Evolutionary conservation across 306 rosid species (phyloP), one percentile per base, ranked within the genome.

Genomic region (Hylodesmum podocarpum): DNA sequence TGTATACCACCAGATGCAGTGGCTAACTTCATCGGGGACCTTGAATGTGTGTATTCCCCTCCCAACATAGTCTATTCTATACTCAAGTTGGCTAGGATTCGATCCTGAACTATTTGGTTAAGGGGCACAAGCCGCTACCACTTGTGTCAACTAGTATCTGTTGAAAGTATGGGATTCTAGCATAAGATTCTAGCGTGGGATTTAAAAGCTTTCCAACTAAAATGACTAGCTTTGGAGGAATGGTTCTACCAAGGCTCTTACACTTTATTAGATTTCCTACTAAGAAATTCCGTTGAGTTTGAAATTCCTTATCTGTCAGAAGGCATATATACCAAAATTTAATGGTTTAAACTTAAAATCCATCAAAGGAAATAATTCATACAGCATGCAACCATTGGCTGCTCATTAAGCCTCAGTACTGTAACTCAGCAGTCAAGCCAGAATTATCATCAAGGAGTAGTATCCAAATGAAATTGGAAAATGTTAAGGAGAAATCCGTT

Each of bases 281-380:
- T 27, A 25, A 11, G 64, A 46, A 70, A 44, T 58, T 78, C 5
- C 57, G 44, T 33, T 49, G 50, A 78, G 29, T 69, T 78, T 78
- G 31, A 44, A 41, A 31, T 78, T 40, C 64, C 51, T 29, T 50
- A 19, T 50, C n/a, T n/a, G 49, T 34, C 44, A 13, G 36, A 22
- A 50, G 36, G 9, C 25, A 71, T 34, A 53, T 15, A 22, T 21
- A 66, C 46, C 15, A 53, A 71, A 50, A 2, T 51, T 19, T 36
- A 51, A 6, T 21, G 18, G 8, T 68, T 28, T 46, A 44, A n/a
- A n/a, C n/a, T n/a, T n/a, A n/a, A n/a, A n/a, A 47, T 49, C 59
- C 11, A 67, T 58, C 14, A 29, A 58, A 28, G 22, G 14, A 15
- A 58, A 24, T n/a, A 29, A 59, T n/a, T 59, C 21, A 59, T 5